These are phyloP conservation scores for Pharus latifolius DNA, from an alignment of 176 grass and related monocot species.

Conservation along the genomic window DNA sequence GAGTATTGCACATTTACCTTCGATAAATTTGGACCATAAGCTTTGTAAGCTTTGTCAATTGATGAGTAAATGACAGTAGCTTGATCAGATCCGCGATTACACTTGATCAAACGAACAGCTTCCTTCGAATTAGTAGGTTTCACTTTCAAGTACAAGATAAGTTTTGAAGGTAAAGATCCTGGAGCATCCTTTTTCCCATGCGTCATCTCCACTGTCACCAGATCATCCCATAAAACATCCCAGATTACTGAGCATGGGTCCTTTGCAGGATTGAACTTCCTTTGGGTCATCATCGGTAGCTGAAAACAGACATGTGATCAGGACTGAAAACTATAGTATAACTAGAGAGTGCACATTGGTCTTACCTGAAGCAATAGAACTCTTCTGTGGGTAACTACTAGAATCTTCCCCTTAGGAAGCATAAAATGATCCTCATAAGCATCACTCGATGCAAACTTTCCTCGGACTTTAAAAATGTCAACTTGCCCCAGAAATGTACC, in stretches of 20 bases:
- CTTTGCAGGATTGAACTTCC: constrained; percentile 89
- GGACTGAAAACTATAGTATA: constrained; percentile 6
- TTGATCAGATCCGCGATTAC: constrained; percentile 58
- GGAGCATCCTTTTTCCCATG: constrained; percentile 76
- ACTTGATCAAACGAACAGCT: constrained; percentile 68
- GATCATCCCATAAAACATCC: constrained; percentile 91
- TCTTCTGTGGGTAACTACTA: constrained; percentile 82
- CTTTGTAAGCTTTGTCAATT: constrained; percentile 61
- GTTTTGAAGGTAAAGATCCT: constrained; percentile 62
- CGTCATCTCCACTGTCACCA: constrained; percentile 71
- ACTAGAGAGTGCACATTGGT: not conserved
- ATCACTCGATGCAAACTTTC: constrained; percentile 96
- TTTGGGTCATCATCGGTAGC: constrained; percentile 78
- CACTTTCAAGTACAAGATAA: constrained; percentile 83
- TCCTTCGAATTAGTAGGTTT: constrained; percentile 63
- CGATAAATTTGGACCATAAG: constrained; percentile 54
- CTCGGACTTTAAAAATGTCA: constrained; percentile 94
- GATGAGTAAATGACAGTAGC: constrained; percentile 55
- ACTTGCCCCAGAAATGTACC: constrained; percentile 94
- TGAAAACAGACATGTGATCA: constrained; percentile 34
- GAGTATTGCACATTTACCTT: constrained; percentile 49
- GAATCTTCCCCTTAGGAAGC: constrained; percentile 80
- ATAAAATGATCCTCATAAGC: constrained; percentile 94
- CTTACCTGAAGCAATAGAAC: constrained; percentile 78
- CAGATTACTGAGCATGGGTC: constrained; percentile 84